Evolutionary conservation across 148 eudicot species (phyloP).

Genomic region (Diospyros kaki): DNA sequence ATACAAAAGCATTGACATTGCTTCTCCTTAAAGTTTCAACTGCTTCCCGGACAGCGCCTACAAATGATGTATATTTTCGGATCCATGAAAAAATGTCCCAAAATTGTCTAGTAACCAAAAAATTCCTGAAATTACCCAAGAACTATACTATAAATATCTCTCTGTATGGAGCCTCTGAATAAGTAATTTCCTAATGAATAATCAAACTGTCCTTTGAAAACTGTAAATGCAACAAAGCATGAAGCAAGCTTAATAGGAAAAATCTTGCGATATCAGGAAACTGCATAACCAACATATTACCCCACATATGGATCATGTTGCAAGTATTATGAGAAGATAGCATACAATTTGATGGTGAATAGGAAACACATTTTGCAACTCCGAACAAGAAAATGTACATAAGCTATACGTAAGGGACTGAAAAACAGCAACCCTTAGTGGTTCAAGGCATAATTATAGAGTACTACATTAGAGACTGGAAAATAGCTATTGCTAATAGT

Average conservation of each 20-base stretch:
- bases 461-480: too few species aligned
- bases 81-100: neutral
- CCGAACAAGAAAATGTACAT: neutral
- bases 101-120: too few species aligned
- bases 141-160: too few species aligned
- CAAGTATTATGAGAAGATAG: conserved; percentile 6
- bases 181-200: neutral
- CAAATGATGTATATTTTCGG: neutral
- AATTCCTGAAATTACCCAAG: too few species aligned
- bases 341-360: neutral
- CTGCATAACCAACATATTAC: neutral
- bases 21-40: conserved; percentile 70
- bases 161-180: neutral
- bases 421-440: conserved; percentile 1
- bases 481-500: neutral
- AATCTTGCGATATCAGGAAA: neutral
- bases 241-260: neutral
- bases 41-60: conserved; percentile 93
- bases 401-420: neutral
- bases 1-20: conserved; percentile 78
- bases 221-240: neutral
- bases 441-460: too few species aligned
- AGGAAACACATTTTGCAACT: neutral
- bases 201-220: neutral
- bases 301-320: neutral